Evolutionary conservation across 345 rosid species (phyloP).

Genomic region (Arabidopsis arenosa): DNA sequence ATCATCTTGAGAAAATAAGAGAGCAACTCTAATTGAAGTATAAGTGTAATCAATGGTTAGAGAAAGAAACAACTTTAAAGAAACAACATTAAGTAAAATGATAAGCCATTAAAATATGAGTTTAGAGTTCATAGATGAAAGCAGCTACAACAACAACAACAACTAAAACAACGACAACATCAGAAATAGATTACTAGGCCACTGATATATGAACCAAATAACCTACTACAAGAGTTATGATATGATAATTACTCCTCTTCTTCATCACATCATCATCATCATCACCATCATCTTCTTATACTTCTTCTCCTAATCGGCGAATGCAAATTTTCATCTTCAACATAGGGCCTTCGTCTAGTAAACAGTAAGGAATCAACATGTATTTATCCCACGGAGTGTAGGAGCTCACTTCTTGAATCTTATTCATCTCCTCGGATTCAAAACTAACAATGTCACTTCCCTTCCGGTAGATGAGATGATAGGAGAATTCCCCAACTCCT

Average conservation of each 20-base stretch:
- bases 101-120: too few relatives aligned
- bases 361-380: neutral
- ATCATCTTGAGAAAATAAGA: too few relatives aligned
- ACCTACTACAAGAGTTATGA: neutral
- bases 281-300: neutral
- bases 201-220: neutral
- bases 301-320: neutral
- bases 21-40: too few relatives aligned
- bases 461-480: neutral
- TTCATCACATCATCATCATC: neutral
- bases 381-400: too few relatives aligned
- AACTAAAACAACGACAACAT: neutral
- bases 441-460: neutral
- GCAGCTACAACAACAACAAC: neutral
- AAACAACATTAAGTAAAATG: too few relatives aligned
- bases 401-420: neutral
- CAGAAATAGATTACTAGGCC: neutral
- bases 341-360: neutral
- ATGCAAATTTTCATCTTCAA: neutral
- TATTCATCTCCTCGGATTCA: neutral
- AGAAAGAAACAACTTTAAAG: too few relatives aligned
- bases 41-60: too few relatives aligned
- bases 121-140: neutral
- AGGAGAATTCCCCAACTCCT: neutral
- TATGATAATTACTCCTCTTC: neutral